phyloP scores from a whole-genome alignment of 2,329 filamentous ascomycete species.

The Diaporthe batatas region DNA sequence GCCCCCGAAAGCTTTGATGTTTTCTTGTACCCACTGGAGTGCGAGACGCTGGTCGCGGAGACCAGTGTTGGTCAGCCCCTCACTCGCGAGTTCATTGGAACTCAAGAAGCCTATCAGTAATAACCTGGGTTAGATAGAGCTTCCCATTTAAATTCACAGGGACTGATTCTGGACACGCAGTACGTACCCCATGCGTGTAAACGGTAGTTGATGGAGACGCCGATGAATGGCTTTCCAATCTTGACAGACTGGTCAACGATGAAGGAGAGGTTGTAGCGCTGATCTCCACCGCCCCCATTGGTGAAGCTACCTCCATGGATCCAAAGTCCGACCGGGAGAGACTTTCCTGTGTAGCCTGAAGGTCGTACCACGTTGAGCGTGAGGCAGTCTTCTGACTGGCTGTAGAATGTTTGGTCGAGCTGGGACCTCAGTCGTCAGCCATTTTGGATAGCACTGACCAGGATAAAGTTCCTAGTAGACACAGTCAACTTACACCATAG shows the following conservation, averaged over 20 bases:
- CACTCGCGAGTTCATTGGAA: constrained; percentile 9
- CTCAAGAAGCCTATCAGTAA: constrained; percentile 13
- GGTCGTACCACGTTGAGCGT: constrained; percentile 73
- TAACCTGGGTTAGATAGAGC: neutral
- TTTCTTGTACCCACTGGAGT: constrained; percentile 61
- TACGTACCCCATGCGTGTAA: constrained; percentile 54
- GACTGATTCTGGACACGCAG: neutral
- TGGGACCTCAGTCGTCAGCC: constrained; percentile 2
- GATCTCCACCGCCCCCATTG: constrained; percentile 52
- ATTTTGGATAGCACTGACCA: neutral
- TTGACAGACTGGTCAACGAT: constrained; percentile 61
- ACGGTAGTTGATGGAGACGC: constrained; percentile 63
- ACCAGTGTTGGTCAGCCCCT: constrained; percentile 56
- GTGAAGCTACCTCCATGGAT: constrained; percentile 61
- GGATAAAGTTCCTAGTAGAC: constrained; percentile 17
- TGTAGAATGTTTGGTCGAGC: constrained; percentile 33
- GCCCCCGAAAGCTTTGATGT: constrained; percentile 60
- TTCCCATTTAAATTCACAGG: neutral
- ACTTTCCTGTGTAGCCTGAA: constrained; percentile 54
- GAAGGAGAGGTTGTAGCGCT: constrained; percentile 69
- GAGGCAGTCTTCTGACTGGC: constrained; percentile 68
- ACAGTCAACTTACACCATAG: constrained; percentile 54
- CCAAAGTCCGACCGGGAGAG: constrained; percentile 43
- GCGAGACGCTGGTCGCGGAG: constrained; percentile 61
- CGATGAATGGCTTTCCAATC: constrained; percentile 53